phyloP scores from a whole-genome alignment of 371 early-diverging fungal species.

The Mortierella sp. region DNA sequence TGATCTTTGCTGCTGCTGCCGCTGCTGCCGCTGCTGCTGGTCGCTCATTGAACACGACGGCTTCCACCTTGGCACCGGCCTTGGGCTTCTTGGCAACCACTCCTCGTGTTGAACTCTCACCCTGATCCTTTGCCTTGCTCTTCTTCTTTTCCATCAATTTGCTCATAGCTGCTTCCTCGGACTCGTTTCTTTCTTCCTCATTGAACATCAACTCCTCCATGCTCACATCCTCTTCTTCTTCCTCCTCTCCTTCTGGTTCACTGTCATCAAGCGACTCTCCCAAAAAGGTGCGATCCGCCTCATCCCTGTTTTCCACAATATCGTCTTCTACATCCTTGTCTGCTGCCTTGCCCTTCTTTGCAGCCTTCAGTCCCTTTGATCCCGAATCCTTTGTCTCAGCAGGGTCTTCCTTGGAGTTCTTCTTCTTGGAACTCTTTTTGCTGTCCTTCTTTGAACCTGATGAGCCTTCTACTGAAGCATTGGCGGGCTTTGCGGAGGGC shows the following conservation, averaged over 20 bases:
- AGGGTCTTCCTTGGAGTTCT: neutral
- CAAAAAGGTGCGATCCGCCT: constrained; percentile 8
- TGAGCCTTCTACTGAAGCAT: neutral
- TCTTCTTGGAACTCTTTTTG: neutral
- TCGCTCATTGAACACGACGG: constrained; percentile 51
- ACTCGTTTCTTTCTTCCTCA: constrained; percentile 46
- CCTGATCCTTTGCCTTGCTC: constrained; percentile 5
- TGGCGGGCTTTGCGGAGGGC: constrained; percentile 7
- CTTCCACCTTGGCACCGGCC: constrained; percentile 47
- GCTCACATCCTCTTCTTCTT: constrained; percentile 20
- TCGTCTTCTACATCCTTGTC: neutral
- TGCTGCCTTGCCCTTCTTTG: neutral
- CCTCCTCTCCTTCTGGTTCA: neutral
- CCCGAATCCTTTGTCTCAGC: neutral
- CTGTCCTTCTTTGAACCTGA: constrained; percentile 11
- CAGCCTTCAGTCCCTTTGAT: neutral
- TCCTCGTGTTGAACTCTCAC: neutral
- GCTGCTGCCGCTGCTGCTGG: constrained; percentile 53
- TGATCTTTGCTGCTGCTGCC: constrained; percentile 44
- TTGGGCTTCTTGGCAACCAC: constrained; percentile 19
- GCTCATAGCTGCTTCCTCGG: constrained; percentile 40
- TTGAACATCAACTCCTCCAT: constrained; percentile 33
- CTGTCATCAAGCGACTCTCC: constrained; percentile 30
- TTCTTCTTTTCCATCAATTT: constrained; percentile 47
- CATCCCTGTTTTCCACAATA: neutral